phyloP scores from a whole-genome alignment of 1,139 yeast species.

The Taphrina betulina region DNA sequence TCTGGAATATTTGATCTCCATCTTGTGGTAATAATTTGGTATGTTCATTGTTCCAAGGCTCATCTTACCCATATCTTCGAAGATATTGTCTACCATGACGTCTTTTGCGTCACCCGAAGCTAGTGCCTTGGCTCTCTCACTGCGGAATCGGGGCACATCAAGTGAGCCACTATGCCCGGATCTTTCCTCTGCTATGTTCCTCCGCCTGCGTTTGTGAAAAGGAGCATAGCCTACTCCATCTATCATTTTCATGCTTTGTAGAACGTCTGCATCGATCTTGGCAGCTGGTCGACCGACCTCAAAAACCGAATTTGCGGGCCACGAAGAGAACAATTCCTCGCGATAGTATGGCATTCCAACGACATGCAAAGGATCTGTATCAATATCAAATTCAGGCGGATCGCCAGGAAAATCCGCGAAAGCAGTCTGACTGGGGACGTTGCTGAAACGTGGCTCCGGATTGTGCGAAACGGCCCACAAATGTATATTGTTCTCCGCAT shows the following conservation, averaged over 20 bases:
- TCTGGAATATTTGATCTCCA: slow-evolving; percentile 78
- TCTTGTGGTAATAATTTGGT: slow-evolving; percentile 53
- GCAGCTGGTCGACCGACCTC: slow-evolving; percentile 50
- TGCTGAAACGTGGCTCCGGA: slow-evolving; percentile 48
- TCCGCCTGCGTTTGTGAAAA: slow-evolving; percentile 54
- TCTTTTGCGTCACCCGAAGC: slow-evolving; percentile 34
- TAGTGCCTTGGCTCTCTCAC: slow-evolving; percentile 55
- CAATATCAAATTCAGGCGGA: slow-evolving; percentile 31
- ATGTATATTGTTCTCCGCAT: slow-evolving; percentile 62
- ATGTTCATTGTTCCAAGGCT: slow-evolving; percentile 37
- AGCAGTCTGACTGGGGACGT: slow-evolving; percentile 54
- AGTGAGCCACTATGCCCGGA: slow-evolving; percentile 23
- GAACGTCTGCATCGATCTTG: slow-evolving; percentile 43
- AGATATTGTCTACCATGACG: slow-evolving; percentile 32
- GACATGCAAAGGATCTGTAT: slow-evolving; percentile 56
- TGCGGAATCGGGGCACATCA: slow-evolving; percentile 62
- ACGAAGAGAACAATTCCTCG: slow-evolving; percentile 73
- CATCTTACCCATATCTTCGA: slow-evolving; percentile 38
- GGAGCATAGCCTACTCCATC: slow-evolving; percentile 47
- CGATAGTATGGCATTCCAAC: slow-evolving; percentile 88
- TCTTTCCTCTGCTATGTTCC: slow-evolving; percentile 41
- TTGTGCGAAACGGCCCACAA: slow-evolving; percentile 61
- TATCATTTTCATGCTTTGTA: slow-evolving; percentile 41
- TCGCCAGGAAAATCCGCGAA: slow-evolving; percentile 48
- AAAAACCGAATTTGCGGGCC: slow-evolving; percentile 65